Evolutionary conservation across 2,329 filamentous ascomycete species (phyloP).

Genomic region (Cephalotrichum gorgonifer): DNA sequence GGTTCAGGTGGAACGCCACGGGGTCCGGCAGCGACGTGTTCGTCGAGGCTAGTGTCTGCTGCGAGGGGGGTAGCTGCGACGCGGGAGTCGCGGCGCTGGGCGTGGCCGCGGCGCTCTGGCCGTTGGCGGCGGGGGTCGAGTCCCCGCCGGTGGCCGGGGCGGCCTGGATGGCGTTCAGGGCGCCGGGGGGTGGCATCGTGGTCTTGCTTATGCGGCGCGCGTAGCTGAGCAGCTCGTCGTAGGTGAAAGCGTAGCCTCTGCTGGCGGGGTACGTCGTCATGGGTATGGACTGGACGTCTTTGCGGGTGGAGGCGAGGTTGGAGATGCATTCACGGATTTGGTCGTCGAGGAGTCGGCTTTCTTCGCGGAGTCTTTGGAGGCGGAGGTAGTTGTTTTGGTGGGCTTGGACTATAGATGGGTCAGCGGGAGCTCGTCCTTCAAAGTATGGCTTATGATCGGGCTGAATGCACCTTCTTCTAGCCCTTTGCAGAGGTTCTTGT

Average conservation of each 20-base stretch:
- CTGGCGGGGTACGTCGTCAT: conserved; percentile 43
- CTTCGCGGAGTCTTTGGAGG: conserved; percentile 57
- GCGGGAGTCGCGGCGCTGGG: conserved; percentile 14
- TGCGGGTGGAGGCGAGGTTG: conserved; percentile 61
- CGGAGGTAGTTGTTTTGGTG: conserved; percentile 68
- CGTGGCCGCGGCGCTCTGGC: conserved; percentile 6
- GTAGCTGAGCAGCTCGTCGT: conserved; percentile 65
- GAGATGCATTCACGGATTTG: conserved; percentile 63
- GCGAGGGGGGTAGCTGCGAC: conserved; percentile 14
- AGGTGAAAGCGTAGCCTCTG: conserved; percentile 48
- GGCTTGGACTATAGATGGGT: conserved; percentile 44
- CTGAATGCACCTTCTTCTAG: conserved; percentile 49
- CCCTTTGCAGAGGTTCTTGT: conserved; percentile 55
- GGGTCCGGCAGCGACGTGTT: conserved; percentile 36
- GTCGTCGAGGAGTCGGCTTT: conserved; percentile 54
- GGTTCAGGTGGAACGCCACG: conserved; percentile 41
- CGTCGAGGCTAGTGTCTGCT: conserved; percentile 19
- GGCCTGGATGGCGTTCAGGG: conserved; percentile 26
- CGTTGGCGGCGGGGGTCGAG: conserved; percentile 8
- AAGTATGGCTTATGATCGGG: not conserved
- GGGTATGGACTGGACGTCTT: conserved; percentile 57
- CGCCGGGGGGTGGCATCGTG: conserved; percentile 57
- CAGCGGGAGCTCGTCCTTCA: not conserved
- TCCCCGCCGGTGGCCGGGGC: conserved; percentile 16
- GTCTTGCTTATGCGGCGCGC: conserved; percentile 72